Evolutionary conservation across 805 yeast genomes (phyloP).

Genomic region (Ogataea populi-albae): DNA sequence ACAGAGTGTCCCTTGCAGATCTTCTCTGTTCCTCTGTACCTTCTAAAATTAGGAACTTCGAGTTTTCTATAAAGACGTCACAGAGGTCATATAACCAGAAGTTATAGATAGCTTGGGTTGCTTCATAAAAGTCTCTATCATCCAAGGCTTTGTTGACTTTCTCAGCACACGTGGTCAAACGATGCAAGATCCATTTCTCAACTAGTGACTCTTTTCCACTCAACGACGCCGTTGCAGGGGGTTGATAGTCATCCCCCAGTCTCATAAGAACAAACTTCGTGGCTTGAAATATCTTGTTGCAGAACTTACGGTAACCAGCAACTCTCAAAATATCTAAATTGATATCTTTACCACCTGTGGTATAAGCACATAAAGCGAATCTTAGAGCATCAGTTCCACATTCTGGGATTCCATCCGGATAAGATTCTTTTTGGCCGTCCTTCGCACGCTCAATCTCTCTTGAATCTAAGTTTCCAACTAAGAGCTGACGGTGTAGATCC

Average conservation of each 20-base stretch:
- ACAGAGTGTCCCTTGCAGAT: slow-evolving; percentile 92
- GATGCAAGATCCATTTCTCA: slow-evolving; percentile 95
- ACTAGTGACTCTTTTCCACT: slow-evolving; percentile 86
- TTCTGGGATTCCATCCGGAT: slow-evolving; percentile 97
- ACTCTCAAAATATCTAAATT: slow-evolving; percentile 94
- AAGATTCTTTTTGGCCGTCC: slow-evolving; percentile 81
- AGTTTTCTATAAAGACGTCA: slow-evolving; percentile 97
- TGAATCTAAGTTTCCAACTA: slow-evolving; percentile 82
- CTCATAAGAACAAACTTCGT: slow-evolving; percentile 94
- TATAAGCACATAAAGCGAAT: slow-evolving; percentile 96
- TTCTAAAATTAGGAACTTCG: slow-evolving; percentile 87
- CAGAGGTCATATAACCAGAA: slow-evolving; percentile 94
- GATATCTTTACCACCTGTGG: slow-evolving; percentile 98
- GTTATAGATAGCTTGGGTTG: slow-evolving; percentile 84
- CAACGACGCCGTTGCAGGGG: slow-evolving; percentile 59
- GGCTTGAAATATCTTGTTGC: slow-evolving; percentile 99
- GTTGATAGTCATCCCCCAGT: slow-evolving; percentile 83
- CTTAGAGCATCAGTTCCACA: slow-evolving; percentile 99
- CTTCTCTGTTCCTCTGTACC: slow-evolving; percentile 81
- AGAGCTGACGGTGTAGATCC: slow-evolving; percentile 72
- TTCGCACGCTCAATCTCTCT: slow-evolving; percentile 83
- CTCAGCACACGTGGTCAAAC: slow-evolving; percentile 68
- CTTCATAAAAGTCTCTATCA: slow-evolving; percentile 81
- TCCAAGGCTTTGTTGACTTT: slow-evolving; percentile 66
- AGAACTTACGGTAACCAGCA: slow-evolving; percentile 98